A percentile compares a stretch with the other conserved stretches of the same genome.
These are phyloP conservation scores for Metschnikowia lachancei DNA, from an alignment of 805 yeast genomes.

Conservation along the genomic window DNA sequence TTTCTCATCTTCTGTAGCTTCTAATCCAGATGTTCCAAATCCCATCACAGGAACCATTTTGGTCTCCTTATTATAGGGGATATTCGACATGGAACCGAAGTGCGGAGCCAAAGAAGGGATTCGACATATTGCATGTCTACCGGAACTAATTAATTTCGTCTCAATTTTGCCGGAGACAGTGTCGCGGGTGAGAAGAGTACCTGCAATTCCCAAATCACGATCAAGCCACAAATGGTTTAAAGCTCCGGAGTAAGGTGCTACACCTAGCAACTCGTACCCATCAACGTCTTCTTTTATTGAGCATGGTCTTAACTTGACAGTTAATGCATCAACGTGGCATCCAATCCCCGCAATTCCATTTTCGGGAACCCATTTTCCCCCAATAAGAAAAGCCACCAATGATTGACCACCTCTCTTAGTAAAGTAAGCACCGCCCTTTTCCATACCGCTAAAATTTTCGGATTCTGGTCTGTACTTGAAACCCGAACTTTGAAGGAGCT, in stretches of 20 bases:
- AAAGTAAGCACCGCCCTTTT: slow-evolving; percentile 25
- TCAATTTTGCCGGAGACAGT: slow-evolving; percentile 20
- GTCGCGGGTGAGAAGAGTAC: slow-evolving; percentile 30
- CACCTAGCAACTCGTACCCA: slow-evolving; percentile 40
- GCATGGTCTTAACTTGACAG: slow-evolving; percentile 34
- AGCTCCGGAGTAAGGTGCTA: slow-evolving; percentile 41
- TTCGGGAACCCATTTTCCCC: slow-evolving; percentile 35
- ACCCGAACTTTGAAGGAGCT: slow-evolving; percentile 26
- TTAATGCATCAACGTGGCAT: slow-evolving; percentile 39
- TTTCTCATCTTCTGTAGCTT: slow-evolving; percentile 30
- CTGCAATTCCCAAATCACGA: slow-evolving; percentile 44
- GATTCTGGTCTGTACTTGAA: slow-evolving; percentile 30
- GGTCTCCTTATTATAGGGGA: slow-evolving; percentile 36
- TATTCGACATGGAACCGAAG: slow-evolving; percentile 29
- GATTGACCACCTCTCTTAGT: slow-evolving; percentile 33
- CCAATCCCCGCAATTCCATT: slow-evolving; percentile 31
- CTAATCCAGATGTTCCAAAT: slow-evolving; percentile 13
- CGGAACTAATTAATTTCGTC: slow-evolving; percentile 31
- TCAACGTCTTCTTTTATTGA: slow-evolving; percentile 22
- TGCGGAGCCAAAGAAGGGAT: slow-evolving; percentile 43
- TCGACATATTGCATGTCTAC: slow-evolving; percentile 36
- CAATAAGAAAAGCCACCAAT: slow-evolving; percentile 38
- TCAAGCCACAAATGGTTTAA: slow-evolving; percentile 38
- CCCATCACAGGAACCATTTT: slow-evolving; percentile 41
- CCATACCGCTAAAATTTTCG: slow-evolving; percentile 9